phyloP scores from a whole-genome alignment of 2,329 filamentous ascomycete species.

The Teratosphaeria zuluensis region DNA sequence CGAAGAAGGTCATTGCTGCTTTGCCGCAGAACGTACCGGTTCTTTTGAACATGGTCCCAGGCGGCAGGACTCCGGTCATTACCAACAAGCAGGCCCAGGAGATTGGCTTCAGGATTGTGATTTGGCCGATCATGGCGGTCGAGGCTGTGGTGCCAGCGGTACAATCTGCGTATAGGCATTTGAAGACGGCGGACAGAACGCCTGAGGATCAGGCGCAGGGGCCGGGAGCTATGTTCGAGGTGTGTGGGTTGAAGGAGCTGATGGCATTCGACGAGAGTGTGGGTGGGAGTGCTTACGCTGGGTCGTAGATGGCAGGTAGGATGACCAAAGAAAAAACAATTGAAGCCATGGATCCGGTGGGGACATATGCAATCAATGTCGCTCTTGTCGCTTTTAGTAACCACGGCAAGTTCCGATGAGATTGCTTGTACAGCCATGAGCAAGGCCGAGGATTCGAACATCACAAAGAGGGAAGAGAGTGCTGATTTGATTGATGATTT shows the following conservation, averaged over 20 bases:
- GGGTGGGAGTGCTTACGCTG: conserved; percentile 28
- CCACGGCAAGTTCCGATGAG: background rate
- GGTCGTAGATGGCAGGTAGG: background rate
- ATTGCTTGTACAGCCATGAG: background rate
- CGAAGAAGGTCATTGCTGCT: conserved; percentile 38
- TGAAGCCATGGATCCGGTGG: background rate
- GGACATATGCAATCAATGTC: background rate
- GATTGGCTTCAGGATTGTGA: conserved; percentile 51
- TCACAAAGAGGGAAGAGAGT: no score
- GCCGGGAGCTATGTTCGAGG: conserved; percentile 41
- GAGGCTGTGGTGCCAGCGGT: conserved; percentile 32
- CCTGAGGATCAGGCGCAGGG: conserved; percentile 27
- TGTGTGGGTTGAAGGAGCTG: conserved; percentile 43
- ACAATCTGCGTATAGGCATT: conserved; percentile 14
- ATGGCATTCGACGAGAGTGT: conserved; percentile 42
- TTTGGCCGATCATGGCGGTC: conserved; percentile 45
- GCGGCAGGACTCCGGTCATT: conserved; percentile 46
- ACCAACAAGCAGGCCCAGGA: conserved; percentile 43
- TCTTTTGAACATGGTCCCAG: conserved; percentile 49
- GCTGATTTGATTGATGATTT: no score
- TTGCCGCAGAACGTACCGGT: conserved; percentile 40
- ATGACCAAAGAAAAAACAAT: background rate
- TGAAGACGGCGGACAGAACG: conserved; percentile 33
- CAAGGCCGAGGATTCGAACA: no score
- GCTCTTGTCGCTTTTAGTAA: background rate